phyloP scores from a whole-genome alignment of 345 rosid genomes.

The Lepidium aucheri region DNA sequence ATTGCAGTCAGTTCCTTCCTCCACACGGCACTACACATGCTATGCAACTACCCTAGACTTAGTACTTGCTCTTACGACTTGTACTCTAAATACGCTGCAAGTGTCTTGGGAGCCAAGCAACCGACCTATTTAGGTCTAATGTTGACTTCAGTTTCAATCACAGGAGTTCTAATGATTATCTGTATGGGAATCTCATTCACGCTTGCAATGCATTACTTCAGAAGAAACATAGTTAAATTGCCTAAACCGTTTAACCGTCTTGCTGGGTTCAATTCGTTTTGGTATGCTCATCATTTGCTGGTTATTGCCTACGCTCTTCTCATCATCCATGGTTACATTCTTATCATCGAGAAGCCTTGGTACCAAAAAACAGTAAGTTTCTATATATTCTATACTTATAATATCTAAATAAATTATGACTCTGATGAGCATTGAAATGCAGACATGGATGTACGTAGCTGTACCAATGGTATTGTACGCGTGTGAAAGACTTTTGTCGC shows the following conservation, averaged over 20 bases:
- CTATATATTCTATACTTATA: too few species aligned
- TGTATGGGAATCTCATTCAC: constrained; percentile 61
- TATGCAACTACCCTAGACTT: constrained; percentile 54
- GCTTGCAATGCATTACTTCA: constrained; percentile 51
- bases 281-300: constrained; percentile 93
- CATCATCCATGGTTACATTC: constrained; percentile 67
- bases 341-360: constrained; percentile 57
- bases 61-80: constrained; percentile 28
- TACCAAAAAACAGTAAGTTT: constrained; percentile 40
- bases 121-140: constrained; percentile 58
- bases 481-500: constrained; percentile 44
- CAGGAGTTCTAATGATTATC: constrained; percentile 50
- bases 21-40: constrained; percentile 47
- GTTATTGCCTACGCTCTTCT: constrained; percentile 51
- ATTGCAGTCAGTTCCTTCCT: constrained; percentile 33
- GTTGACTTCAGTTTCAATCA: constrained; percentile 37
- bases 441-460: constrained; percentile 91
- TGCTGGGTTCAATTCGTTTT: constrained; percentile 86
- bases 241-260: constrained; percentile 53
- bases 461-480: constrained; percentile 49
- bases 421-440: neutral
- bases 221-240: constrained; percentile 53
- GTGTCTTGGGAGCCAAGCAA: constrained; percentile 34
- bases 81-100: constrained; percentile 36
- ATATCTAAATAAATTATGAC: too few species aligned